Evolutionary conservation across 1,284 basidiomycete species (phyloP).

Genomic region (Tylopilus sp.): DNA sequence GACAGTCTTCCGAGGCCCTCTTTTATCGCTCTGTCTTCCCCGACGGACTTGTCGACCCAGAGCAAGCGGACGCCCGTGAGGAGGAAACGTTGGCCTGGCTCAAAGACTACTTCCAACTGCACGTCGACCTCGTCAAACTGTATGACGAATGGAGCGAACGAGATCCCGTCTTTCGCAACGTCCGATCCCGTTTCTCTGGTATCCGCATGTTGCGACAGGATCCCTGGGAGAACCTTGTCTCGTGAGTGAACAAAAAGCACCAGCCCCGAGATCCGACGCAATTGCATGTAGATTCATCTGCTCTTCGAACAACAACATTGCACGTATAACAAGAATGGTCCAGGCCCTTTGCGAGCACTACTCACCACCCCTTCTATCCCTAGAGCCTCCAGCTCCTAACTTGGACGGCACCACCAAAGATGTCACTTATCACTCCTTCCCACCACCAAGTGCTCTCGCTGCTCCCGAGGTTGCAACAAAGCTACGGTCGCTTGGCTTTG

Average conservation of each 20-base stretch:
- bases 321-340: conserved; percentile 88
- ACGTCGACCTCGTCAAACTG: conserved; percentile 68
- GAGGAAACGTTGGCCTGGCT: conserved; percentile 76
- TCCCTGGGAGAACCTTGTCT: conserved; percentile 92
- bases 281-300: conserved; percentile 81
- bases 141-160: conserved; percentile 76
- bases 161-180: conserved; percentile 73
- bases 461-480: conserved; percentile 55
- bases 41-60: conserved; percentile 30
- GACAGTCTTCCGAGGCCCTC: conserved; percentile 65
- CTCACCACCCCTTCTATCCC: conserved; percentile 59
- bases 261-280: conserved; percentile 9
- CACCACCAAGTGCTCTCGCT: conserved; percentile 68
- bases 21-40: conserved; percentile 74
- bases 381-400: conserved; percentile 41
- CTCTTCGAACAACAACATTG: conserved; percentile 96
- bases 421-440: conserved; percentile 78
- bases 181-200: conserved; percentile 61
- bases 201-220: conserved; percentile 86
- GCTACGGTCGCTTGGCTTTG: conserved; percentile 86
- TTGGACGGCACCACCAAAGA: conserved; percentile 24
- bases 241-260: conserved; percentile 51
- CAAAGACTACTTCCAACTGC: conserved; percentile 86
- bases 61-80: conserved; percentile 40
- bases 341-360: conserved; percentile 69